Evolutionary conservation across 1,284 basidiomycete genomes (phyloP), one percentile per base, ranked within the genome.

Genomic region (Omphalotus olearius): DNA sequence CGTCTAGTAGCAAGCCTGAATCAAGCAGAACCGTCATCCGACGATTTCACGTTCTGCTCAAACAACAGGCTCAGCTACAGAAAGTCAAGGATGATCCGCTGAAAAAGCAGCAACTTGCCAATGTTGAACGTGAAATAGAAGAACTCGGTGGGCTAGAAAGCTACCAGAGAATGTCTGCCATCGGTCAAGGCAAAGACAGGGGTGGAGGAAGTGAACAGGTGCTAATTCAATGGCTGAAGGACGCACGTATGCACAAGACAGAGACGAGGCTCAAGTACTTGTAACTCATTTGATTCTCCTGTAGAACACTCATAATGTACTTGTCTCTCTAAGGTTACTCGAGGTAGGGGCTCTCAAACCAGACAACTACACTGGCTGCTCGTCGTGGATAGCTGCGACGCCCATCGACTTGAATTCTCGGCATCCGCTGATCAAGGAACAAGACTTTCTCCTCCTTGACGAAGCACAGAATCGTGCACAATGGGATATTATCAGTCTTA

Each of bases 321-420:
- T 28, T 35, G 44, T 18, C 14, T 26, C 13, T 5, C n/a, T 36
- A 36, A 93, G 91, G 44, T 67, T 94, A 53, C 75, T 95, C 1
- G 92, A 95, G 68, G 88, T 94, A 2, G 92, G 92, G 0, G 92
- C 92, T 16, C 71, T 95, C 35, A 84, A 80, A 55, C 88, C 85
- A 1, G 84, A 91, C 61, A 95, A 94, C 65, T 93, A 89, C 60
- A 69, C 66, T 2, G 69, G 74, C 2, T 86, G 81, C 55, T 64
- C 71, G 6, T 69, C 74, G 0, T 94, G 91, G 90, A 82, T 95
- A 43, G 71, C 81, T 13, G 77, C 76, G 35, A 80, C 75, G 0
- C 83, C 91, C 0, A 91, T 94, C 54, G 92, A 94, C 64, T 69
- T 95, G 49, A 82, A 82, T 56, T 89, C 91, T 14, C 79, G 84